Base-by-base conservation (phyloP, 441 rosid species). In the Gossypium davidsonii region DNA sequence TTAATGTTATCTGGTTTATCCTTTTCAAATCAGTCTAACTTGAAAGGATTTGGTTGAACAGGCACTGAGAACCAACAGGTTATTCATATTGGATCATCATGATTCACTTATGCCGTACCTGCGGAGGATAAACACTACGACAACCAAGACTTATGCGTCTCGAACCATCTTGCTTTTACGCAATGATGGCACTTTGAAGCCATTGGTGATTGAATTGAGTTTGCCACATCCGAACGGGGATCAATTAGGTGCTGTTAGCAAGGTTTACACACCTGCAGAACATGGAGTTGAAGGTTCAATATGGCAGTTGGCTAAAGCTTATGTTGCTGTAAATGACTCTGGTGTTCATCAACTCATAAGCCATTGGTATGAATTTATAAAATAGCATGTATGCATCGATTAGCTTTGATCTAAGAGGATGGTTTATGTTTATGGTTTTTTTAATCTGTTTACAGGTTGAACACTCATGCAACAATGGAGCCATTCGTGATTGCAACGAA, bases 221-320 rank as follows among this genome's bases (percentile, higher is more conserved):
- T 73, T 85, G 70, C 93, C 91, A 1, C 88, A 86, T 84, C 85
- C 84, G 14, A 55, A 85, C 1, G 92, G 89, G 17, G 89, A 85
- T 39, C 75, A 61, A 57, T 75, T 75, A 57, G 95, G 95, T 63
- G 84, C 87, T 14, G 73, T 80, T 42, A 88, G 84, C 85, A 85
- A 84, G 77, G 96, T 90, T 5, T 90, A 82, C 65, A 88, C 80
- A 0, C 96, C 89, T 6, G 83, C 90, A 12, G 80, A 79, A 21
- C 62, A 79, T 25, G 91, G 89, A 0, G 79, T 83, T 0, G 78
- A 82, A 78, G 85, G 86, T 79, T 82, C 88, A 12, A 70, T 90
- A 39, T 94, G 98, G 98, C 90, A 89, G 53, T 83, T 94, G 31
- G 94, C 98, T n/a, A 94, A 94, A 73, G 97, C 97, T 75, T 92